These are phyloP conservation scores for Jamesozyma spencerorum DNA, from an alignment of 805 yeast species.

Conservation along the genomic window DNA sequence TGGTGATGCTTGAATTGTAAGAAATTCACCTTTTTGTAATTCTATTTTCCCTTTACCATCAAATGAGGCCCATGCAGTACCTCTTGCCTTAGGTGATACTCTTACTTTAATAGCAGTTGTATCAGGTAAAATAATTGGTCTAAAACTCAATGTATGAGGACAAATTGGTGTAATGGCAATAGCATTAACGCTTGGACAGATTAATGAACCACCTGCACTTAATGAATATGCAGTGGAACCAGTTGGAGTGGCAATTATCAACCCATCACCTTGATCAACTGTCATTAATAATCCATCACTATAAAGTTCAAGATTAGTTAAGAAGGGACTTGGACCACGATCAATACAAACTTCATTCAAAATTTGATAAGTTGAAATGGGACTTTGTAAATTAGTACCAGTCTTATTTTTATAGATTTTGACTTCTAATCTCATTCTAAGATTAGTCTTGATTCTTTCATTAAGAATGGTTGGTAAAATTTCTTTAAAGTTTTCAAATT, in stretches of 20 bases:
- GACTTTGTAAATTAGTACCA: conserved; percentile 16
- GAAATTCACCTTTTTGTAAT: conserved; percentile 71
- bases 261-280: conserved; percentile 88
- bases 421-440: conserved; percentile 84
- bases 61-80: conserved; percentile 94
- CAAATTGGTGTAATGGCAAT: conserved; percentile 92
- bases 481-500: conserved; percentile 61
- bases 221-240: conserved; percentile 94
- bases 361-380: conserved; percentile 58
- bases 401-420: conserved; percentile 43
- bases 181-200: conserved; percentile 90
- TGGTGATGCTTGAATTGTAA: conserved; percentile 75
- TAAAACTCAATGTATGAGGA: conserved; percentile 87
- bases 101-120: conserved; percentile 78
- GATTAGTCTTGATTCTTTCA: conserved; percentile 64
- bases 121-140: conserved; percentile 89
- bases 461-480: conserved; percentile 50
- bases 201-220: conserved; percentile 91
- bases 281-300: conserved; percentile 82
- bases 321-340: conserved; percentile 89
- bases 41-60: conserved; percentile 89
- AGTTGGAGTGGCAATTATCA: conserved; percentile 88
- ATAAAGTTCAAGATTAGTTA: conserved; percentile 78
- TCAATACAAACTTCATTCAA: conserved; percentile 86
- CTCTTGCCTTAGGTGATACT: conserved; percentile 72